Evolutionary conservation across 2,329 filamentous ascomycete genomes (phyloP), one percentile per base, ranked within the genome.

Genomic region (Fusarium oligoseptatum): DNA sequence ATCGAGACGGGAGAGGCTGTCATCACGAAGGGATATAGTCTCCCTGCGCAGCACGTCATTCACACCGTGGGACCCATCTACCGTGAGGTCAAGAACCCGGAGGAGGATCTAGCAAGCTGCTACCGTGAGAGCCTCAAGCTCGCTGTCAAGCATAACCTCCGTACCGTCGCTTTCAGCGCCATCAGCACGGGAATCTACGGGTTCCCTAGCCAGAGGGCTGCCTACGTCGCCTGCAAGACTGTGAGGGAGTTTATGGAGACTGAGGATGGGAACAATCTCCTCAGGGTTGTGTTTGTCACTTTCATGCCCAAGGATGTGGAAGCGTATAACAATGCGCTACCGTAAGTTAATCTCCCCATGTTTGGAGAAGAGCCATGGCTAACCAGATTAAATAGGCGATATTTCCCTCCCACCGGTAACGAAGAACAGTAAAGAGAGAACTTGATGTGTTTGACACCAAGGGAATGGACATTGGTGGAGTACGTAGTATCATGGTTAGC

Each of bases 11-110:
- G 97, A 60, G 86, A 89, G 29, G 94, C 95, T 29, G 96, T 96
- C 81, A 95, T 98, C 79, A 98, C 97, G 0, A 82, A 85, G 39
- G 96, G 91, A 10, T 95, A 97, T 82, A 79, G 90, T 0, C 86
- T 98, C 27, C 95, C 95, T 0, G 93, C 92, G 78, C 88, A 89
- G 67, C 92, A 93, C 74, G 89, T 98, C 76, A 97, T 98, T 65
- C 97, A 98, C 82, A 91, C 97, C 20, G 96, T 98, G 4, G 97
- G 97, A 0, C 97, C 97, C 0, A 83, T 97, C 34, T 98, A 95
- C 82, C 76, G 84, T 62, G 76, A 77, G 1, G 45, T 75, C 17
- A 78, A 81, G 4, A 80, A 85, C 22, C 85, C 86, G 63, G 81
- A 88, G 84, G 68, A 83, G 80, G 74, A 93, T 50, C 83, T 93